Evolutionary conservation across 2,329 filamentous ascomycete species (phyloP).

Genomic region (Knufia fluminis): DNA sequence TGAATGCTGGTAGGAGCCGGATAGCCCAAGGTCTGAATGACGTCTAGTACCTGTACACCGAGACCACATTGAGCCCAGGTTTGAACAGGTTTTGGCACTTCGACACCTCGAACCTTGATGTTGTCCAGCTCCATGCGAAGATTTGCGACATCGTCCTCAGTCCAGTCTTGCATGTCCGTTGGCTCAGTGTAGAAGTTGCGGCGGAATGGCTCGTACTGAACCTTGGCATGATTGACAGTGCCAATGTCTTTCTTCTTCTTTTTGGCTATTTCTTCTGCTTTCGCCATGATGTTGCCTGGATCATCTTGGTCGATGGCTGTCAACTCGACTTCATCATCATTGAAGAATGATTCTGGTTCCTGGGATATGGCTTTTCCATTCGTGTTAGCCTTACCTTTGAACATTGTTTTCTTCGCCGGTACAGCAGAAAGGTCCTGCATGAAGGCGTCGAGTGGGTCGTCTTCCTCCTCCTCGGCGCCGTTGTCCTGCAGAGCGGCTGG

Average conservation of each 20-base stretch:
- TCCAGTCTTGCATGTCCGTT: conserved; percentile 70
- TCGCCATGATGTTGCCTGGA: conserved; percentile 55
- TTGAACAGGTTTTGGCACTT: conserved; percentile 85
- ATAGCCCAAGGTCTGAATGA: conserved; percentile 72
- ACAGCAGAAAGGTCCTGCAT: conserved; percentile 63
- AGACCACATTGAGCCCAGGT: conserved; percentile 96
- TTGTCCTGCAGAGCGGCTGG: conserved; percentile 31
- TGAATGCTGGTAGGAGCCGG: conserved; percentile 90
- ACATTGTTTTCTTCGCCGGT: conserved; percentile 24
- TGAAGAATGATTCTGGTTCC: conserved; percentile 78
- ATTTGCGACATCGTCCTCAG: conserved; percentile 71
- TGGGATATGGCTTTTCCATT: conserved; percentile 39
- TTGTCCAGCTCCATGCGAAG: conserved; percentile 82
- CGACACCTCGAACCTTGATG: conserved; percentile 82
- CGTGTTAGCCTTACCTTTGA: conserved; percentile 27
- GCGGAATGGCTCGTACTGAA: conserved; percentile 74
- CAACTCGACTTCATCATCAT: conserved; percentile 62
- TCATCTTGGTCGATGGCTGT: conserved; percentile 53
- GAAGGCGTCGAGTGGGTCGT: conserved; percentile 93
- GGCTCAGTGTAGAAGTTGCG: conserved; percentile 96
- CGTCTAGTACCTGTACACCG: conserved; percentile 75
- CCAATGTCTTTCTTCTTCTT: conserved; percentile 96
- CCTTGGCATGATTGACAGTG: conserved; percentile 72
- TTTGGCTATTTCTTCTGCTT: conserved; percentile 42
- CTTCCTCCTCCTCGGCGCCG: conserved; percentile 51